Evolutionary conservation across 495 filamentous ascomycete genomes (phyloP).

Genomic region (Mytilinidion resinicola): DNA sequence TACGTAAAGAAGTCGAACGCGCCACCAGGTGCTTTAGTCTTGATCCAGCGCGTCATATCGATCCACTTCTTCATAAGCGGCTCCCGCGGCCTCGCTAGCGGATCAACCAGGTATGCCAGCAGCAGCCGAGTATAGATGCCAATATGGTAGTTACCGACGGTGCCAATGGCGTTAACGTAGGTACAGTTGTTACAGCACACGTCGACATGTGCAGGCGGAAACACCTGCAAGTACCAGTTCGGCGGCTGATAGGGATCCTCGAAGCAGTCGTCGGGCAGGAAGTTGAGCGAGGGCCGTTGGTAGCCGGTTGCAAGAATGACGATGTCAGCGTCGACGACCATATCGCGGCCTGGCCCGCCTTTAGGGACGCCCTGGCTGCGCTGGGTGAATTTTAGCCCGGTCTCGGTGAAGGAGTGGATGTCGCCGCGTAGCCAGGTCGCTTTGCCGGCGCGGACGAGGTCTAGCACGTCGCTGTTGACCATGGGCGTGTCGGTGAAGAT

Average conservation of each 20-base stretch:
- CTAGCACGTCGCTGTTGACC: constrained; percentile 75
- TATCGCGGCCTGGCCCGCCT: constrained; percentile 60
- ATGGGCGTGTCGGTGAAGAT: constrained; percentile 79
- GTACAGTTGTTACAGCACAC: constrained; percentile 80
- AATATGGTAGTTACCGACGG: constrained; percentile 80
- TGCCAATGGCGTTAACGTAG: constrained; percentile 74
- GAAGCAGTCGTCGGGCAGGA: constrained; percentile 67
- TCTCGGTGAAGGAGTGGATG: constrained; percentile 57
- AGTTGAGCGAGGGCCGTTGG: constrained; percentile 62
- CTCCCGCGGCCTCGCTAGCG: constrained; percentile 61
- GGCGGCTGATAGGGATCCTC: constrained; percentile 65
- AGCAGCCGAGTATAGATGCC: constrained; percentile 82
- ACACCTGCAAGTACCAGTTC: constrained; percentile 83
- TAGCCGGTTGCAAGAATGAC: constrained; percentile 82
- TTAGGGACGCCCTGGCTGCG: constrained; percentile 66
- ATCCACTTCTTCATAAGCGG: constrained; percentile 82
- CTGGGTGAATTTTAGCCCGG: constrained; percentile 63
- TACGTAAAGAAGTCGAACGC: constrained; percentile 90
- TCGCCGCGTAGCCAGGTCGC: constrained; percentile 78
- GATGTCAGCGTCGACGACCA: constrained; percentile 62
- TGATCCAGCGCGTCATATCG: constrained; percentile 72
- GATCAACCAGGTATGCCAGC: constrained; percentile 79
- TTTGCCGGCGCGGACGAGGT: constrained; percentile 67
- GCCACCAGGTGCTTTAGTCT: constrained; percentile 55
- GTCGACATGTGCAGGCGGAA: constrained; percentile 59